phyloP scores from a whole-genome alignment of 108 stramenopile species.

The Cyclotella distinguenda region DNA sequence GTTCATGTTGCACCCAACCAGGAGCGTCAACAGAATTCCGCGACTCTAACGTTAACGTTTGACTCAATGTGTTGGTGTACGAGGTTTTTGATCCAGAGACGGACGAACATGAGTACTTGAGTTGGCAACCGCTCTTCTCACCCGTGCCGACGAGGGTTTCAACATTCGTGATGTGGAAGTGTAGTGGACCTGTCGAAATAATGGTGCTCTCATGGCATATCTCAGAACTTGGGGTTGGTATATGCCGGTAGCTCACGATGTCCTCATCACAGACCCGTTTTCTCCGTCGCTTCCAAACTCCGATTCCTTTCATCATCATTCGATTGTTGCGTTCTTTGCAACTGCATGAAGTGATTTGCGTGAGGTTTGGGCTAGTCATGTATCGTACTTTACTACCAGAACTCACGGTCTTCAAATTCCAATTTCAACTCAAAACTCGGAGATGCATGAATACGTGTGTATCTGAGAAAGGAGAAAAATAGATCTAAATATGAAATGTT shows the following conservation, averaged over 20 bases:
- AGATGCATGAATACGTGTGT: too few species aligned
- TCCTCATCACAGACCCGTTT: background rate
- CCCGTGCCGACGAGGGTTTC: background rate
- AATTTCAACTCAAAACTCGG: too few species aligned
- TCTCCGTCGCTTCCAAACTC: slow-evolving; percentile 6
- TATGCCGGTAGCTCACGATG: background rate
- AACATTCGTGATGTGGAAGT: slow-evolving; percentile 3
- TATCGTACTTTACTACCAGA: too few species aligned
- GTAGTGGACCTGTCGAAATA: background rate
- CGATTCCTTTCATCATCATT: slow-evolving; percentile 3
- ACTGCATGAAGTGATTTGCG: slow-evolving; percentile 6
- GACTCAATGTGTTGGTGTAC: background rate
- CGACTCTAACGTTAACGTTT: background rate
- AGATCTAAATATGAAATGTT: too few species aligned
- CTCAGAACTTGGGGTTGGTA: background rate
- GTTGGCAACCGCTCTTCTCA: too few species aligned
- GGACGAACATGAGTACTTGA: too few species aligned
- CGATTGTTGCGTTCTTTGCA: background rate
- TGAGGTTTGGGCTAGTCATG: slow-evolving; percentile 14
- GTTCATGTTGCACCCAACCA: slow-evolving; percentile 2
- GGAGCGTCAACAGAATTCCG: slow-evolving; percentile 13
- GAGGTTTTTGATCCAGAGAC: background rate
- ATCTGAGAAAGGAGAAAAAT: too few species aligned
- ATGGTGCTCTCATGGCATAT: background rate
- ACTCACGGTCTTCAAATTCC: too few species aligned